Evolutionary conservation across 495 filamentous ascomycete species (phyloP).

Genomic region (Penicillium arizonense): DNA sequence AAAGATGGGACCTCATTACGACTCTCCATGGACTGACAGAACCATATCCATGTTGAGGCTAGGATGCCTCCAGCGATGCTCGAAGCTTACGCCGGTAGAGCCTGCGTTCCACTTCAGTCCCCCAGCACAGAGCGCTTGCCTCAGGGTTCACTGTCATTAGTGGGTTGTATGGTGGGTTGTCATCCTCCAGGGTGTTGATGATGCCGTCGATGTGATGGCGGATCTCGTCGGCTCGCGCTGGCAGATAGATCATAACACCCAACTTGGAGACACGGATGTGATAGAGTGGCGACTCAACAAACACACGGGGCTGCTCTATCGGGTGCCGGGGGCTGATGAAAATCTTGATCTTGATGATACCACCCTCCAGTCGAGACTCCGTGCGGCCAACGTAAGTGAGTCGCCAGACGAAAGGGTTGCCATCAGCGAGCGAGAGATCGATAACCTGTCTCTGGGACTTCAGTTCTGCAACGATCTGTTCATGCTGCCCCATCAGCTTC

Average conservation of each 20-base stretch:
- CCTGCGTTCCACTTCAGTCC: constrained; percentile 71
- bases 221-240: constrained; percentile 71
- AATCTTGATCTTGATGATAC: constrained; percentile 79
- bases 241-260: constrained; percentile 82
- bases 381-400: constrained; percentile 86
- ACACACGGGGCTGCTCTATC: constrained; percentile 83
- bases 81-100: constrained; percentile 80
- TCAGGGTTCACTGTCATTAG: constrained; percentile 84
- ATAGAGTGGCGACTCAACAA: constrained; percentile 76
- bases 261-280: constrained; percentile 82
- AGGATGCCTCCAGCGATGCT: constrained; percentile 2
- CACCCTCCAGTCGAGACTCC: constrained; percentile 92
- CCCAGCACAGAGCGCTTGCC: constrained; percentile 87
- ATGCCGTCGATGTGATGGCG: constrained; percentile 84
- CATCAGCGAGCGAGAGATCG: constrained; percentile 69
- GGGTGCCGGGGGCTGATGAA: constrained; percentile 87
- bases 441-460: constrained; percentile 65
- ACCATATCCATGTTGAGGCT: too few relatives aligned
- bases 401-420: constrained; percentile 53
- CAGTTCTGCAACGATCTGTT: constrained; percentile 75
- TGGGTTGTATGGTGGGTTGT: constrained; percentile 84
- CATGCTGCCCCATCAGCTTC: constrained; percentile 78
- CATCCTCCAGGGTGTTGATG: constrained; percentile 80
- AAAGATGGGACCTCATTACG: constrained; percentile 40
- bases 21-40: constrained; percentile 51